A percentile compares a stretch with the other conserved stretches of the same genome.
Evolutionary conservation across 2,329 filamentous ascomycete genomes (phyloP).

Genomic region (Gnomoniopsis sp.): DNA sequence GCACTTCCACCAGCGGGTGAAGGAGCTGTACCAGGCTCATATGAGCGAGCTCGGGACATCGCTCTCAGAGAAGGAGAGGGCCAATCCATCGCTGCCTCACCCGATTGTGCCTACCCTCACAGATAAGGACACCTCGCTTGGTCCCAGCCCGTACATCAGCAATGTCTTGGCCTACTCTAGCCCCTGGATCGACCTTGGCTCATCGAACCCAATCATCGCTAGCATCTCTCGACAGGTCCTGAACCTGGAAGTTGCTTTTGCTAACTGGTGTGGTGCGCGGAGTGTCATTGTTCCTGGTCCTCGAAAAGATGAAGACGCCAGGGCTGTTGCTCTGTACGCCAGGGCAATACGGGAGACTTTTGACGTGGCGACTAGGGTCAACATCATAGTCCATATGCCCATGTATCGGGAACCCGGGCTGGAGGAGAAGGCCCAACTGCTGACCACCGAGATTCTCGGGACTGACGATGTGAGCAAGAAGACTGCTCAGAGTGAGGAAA

Average conservation of each 20-base stretch:
- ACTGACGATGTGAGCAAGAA: slow-evolving; percentile 26
- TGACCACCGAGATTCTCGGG: slow-evolving; percentile 41
- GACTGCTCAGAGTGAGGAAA: slow-evolving; percentile 32
- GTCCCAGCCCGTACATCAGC: slow-evolving; percentile 64
- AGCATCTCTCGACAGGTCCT: slow-evolving; percentile 87
- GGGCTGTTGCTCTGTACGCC: slow-evolving; percentile 70
- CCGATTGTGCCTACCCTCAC: slow-evolving; percentile 67
- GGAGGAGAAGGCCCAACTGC: slow-evolving; percentile 48
- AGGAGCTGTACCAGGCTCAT: slow-evolving; percentile 58
- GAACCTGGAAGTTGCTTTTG: slow-evolving; percentile 88
- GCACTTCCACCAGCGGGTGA: slow-evolving; percentile 67
- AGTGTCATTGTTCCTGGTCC: slow-evolving; percentile 83
- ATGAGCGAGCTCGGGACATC: slow-evolving; percentile 39
- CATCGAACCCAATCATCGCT: slow-evolving; percentile 75
- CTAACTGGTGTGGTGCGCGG: slow-evolving; percentile 87
- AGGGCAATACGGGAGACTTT: slow-evolving; percentile 80
- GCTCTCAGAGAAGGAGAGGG: slow-evolving; percentile 34
- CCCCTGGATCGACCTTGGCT: slow-evolving; percentile 88
- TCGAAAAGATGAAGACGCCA: slow-evolving; percentile 46
- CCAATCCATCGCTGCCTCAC: slow-evolving; percentile 46
- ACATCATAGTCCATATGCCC: slow-evolving; percentile 75
- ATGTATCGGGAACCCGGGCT: slow-evolving; percentile 73
- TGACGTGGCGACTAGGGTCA: slow-evolving; percentile 69
- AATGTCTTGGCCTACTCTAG: slow-evolving; percentile 79
- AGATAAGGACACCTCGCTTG: slow-evolving; percentile 73